These are phyloP conservation scores for Neonectria ditissima DNA, from an alignment of 2,329 filamentous ascomycete species.

Conservation along the genomic window DNA sequence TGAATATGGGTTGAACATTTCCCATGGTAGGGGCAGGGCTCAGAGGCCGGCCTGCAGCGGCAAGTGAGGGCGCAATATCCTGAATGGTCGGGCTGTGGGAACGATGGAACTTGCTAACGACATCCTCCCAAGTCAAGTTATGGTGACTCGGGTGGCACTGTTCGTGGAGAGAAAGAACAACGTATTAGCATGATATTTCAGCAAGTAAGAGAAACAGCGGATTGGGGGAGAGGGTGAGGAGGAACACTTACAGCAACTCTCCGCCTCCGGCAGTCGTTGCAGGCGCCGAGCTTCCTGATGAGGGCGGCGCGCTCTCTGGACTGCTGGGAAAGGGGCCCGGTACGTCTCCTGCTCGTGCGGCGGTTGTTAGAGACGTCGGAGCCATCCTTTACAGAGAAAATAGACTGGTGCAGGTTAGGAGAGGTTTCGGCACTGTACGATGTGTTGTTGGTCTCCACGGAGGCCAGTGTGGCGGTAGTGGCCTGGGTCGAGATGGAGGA, in stretches of 20 bases:
- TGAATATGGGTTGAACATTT: constrained; percentile 54
- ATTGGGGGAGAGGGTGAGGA: not conserved
- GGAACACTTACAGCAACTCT: constrained; percentile 67
- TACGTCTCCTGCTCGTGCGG: constrained; percentile 68
- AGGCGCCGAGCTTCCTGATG: constrained; percentile 70
- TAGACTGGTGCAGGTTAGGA: constrained; percentile 62
- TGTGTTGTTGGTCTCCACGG: constrained; percentile 62
- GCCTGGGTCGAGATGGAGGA: constrained; percentile 66
- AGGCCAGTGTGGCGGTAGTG: constrained; percentile 57
- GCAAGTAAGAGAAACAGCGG: constrained; percentile 2
- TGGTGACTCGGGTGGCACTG: constrained; percentile 72
- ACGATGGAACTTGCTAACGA: constrained; percentile 64
- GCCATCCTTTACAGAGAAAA: constrained; percentile 68
- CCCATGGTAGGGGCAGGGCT: constrained; percentile 58
- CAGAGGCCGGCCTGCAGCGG: constrained; percentile 57
- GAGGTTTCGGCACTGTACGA: constrained; percentile 66
- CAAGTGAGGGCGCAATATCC: constrained; percentile 59
- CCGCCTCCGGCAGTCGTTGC: constrained; percentile 65
- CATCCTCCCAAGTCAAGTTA: constrained; percentile 71
- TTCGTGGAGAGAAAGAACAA: constrained; percentile 15
- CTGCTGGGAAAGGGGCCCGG: constrained; percentile 68
- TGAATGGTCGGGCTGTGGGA: constrained; percentile 64
- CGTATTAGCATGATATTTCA: constrained; percentile 35
- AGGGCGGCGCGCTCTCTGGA: constrained; percentile 70
- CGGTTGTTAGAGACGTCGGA: constrained; percentile 65